These are phyloP conservation scores for Spergularia marina DNA, from an alignment of 148 eudicot genomes.

Conservation along the genomic window DNA sequence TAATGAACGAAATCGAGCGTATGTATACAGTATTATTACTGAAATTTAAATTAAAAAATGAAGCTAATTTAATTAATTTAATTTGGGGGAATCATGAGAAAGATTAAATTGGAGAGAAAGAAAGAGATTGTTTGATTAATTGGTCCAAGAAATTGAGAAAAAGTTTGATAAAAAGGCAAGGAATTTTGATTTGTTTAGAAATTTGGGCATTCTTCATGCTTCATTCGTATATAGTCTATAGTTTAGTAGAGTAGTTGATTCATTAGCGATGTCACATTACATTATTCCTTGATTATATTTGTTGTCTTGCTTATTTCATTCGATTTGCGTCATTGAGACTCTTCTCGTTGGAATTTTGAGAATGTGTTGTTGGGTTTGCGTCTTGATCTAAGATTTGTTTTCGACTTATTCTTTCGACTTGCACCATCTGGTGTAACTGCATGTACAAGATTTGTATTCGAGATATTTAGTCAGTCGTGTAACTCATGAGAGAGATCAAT, in stretches of 20 bases:
- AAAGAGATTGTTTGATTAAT: conserved; percentile 30
- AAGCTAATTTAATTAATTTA: neutral
- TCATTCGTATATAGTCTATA: neutral
- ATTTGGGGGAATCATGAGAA: conserved; percentile 11
- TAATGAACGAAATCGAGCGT: neutral
- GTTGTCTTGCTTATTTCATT: too few species aligned
- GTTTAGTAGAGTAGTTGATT: neutral
- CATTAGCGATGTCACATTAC: neutral
- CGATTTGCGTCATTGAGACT: too few species aligned
- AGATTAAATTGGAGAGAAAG: conserved; percentile 26
- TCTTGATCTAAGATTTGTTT: too few species aligned
- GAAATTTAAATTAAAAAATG: neutral
- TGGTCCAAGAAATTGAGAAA: conserved; percentile 13
- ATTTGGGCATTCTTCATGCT: conserved; percentile 20
- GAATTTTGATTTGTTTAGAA: neutral
- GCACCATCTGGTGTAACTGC: too few species aligned
- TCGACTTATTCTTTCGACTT: too few species aligned
- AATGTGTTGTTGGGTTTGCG: too few species aligned
- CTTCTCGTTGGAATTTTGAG: too few species aligned
- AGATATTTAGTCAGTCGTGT: too few species aligned
- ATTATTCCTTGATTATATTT: neutral
- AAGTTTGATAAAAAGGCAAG: neutral
- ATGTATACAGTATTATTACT: neutral
- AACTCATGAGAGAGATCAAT: too few species aligned
- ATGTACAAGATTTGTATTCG: too few species aligned